phyloP scores from a whole-genome alignment of 179 eudicot genomes.

The Silene vulgaris region DNA sequence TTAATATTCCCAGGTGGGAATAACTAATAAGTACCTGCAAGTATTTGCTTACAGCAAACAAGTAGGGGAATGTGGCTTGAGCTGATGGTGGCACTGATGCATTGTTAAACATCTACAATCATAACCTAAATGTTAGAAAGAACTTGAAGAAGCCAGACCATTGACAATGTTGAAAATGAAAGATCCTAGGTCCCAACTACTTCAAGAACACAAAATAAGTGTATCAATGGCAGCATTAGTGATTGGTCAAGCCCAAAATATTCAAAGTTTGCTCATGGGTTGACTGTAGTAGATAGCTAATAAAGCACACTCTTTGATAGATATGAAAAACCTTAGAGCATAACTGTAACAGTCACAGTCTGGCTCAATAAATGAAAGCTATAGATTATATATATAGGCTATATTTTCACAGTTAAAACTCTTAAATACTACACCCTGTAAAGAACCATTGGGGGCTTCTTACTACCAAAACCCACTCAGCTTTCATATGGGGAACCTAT shows the following conservation, averaged over 20 bases:
- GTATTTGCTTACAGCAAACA: slow-evolving; percentile 86
- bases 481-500: not conserved
- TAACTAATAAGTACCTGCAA: slow-evolving; percentile 51
- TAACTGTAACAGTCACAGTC: not conserved
- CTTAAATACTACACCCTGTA: no score
- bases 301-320: not conserved
- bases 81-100: slow-evolving; percentile 83
- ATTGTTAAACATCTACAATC: slow-evolving; percentile 53
- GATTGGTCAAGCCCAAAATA: not conserved
- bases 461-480: not conserved
- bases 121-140: not conserved
- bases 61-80: slow-evolving; percentile 82
- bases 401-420: not conserved
- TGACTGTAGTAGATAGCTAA: not conserved
- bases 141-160: not conserved
- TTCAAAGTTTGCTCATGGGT: not conserved
- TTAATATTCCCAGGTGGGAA: not conserved
- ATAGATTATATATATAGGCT: not conserved
- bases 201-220: not conserved
- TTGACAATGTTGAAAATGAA: not conserved
- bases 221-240: not conserved
- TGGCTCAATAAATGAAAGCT: not conserved
- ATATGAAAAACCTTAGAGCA: not conserved
- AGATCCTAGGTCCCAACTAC: not conserved
- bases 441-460: not conserved